phyloP scores from a whole-genome alignment of 2,329 filamentous ascomycete genomes.

The Magnaporthales sp. region DNA sequence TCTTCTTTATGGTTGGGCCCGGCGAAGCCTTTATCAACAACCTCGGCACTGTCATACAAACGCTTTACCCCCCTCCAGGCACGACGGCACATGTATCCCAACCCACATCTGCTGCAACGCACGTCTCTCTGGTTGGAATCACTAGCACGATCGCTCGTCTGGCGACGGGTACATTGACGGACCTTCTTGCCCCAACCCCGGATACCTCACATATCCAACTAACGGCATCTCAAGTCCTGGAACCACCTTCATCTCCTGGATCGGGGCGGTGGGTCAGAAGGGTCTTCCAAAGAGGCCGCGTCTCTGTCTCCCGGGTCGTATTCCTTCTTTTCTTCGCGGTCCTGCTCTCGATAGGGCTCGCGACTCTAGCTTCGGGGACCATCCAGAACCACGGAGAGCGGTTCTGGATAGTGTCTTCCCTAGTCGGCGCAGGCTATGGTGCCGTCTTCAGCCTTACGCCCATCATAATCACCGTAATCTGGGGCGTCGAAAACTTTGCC shows the following conservation, averaged over 20 bases:
- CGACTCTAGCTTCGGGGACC: constrained; percentile 67
- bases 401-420: constrained; percentile 78
- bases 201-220: constrained; percentile 49
- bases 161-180: constrained; percentile 81
- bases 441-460: constrained; percentile 84
- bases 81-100: neutral
- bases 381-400: constrained; percentile 67
- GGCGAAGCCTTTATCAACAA: constrained; percentile 99
- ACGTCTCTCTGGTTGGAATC: constrained; percentile 86
- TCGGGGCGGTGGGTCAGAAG: constrained; percentile 20
- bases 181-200: constrained; percentile 67
- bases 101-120: constrained; percentile 64
- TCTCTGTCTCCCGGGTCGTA: constrained; percentile 65
- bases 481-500: constrained; percentile 97
- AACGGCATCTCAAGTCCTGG: constrained; percentile 15
- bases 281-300: constrained; percentile 15
- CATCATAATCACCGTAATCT: constrained; percentile 92
- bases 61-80: constrained; percentile 55
- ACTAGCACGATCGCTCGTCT: constrained; percentile 87
- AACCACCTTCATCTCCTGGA: constrained; percentile 10
- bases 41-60: constrained; percentile 85
- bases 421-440: constrained; percentile 87
- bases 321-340: constrained; percentile 72
- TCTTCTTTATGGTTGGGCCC: constrained; percentile 87
- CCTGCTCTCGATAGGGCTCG: constrained; percentile 66